phyloP scores from a whole-genome alignment of 257 asterid species.

The Solanum rostratum region DNA sequence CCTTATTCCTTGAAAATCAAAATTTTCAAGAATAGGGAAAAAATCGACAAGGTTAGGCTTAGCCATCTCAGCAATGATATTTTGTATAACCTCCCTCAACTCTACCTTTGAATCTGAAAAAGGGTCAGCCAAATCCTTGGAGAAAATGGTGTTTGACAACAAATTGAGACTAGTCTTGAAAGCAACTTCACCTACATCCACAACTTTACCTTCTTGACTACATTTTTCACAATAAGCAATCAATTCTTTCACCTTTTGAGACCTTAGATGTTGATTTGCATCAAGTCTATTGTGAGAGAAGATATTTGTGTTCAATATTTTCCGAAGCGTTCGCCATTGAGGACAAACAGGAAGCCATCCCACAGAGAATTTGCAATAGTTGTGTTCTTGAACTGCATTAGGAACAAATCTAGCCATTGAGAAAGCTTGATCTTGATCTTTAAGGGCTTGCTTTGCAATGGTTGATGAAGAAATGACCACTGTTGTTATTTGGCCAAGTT shows the following conservation, averaged over 20 bases:
- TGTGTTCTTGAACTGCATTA: neutral
- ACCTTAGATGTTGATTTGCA: constrained; percentile 9
- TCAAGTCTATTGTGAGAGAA: neutral
- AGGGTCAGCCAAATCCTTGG: constrained; percentile 43
- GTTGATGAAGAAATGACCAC: neutral
- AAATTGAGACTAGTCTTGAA: constrained; percentile 19
- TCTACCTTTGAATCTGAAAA: constrained; percentile 41
- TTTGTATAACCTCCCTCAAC: constrained; percentile 1
- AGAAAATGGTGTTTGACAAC: constrained; percentile 44
- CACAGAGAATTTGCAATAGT: neutral
- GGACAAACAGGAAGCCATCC: neutral
- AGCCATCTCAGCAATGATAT: constrained; percentile 32
- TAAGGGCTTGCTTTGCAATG: neutral
- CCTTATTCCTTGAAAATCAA: constrained; percentile 51
- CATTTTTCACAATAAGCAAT: constrained; percentile 29
- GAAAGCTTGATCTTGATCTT: neutral
- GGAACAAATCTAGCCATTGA: neutral
- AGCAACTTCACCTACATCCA: constrained; percentile 40
- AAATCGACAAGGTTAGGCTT: constrained; percentile 54
- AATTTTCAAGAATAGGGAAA: constrained; percentile 25
- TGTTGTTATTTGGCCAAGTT: neutral
- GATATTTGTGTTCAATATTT: neutral
- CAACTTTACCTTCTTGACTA: constrained; percentile 29
- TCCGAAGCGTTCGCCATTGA: neutral
- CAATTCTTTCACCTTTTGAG: constrained; percentile 34